Base-by-base conservation (phyloP, 352 stramenopile genomes). In the Phytophthora tentaculata region DNA sequence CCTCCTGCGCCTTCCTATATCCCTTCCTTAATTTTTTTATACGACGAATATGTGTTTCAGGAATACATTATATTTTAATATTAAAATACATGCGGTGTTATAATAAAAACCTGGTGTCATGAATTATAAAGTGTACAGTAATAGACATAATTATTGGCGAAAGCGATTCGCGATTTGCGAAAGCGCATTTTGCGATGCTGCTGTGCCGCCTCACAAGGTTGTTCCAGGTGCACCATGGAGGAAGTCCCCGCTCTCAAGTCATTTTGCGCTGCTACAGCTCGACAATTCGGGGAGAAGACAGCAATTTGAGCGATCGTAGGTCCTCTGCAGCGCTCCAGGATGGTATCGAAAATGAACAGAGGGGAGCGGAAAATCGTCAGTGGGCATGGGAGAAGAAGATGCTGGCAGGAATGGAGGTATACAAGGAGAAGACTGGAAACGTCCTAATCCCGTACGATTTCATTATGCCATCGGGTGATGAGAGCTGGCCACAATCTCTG, bases 301-400 rank as follows among this genome's bases (percentile, higher is more conserved):
- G 23, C 48, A 19, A 54, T 37, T 54, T 39, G 23, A 35, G 14
- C 28, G 16, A 16, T 55, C 14, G 26, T 55, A 37, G 26, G 1
- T 41, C 6, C n/a, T 39, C 35, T 39, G 24, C 43, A 14, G 24
- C 43, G 8, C 17, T 5, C 7, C 12, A 13, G n/a, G 8, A n/a
- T 10, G 20, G 5, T 6, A 2, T 43, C 35, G n/a, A 43, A 6
- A 26, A 50, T 50, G 16, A n/a, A n/a, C n/a, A n/a, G 14, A 3
- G 6, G n/a, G 14, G 12, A 22, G 1, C 24, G 23, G 5, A 12
- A 39, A 14, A 39, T 2, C 2, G 29, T 16, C 20, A 41, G 16
- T 43, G n/a, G n/a, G 24, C 47, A 35, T 54, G 13, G 22, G 47
- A 54, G 22, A 16, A 54, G 12, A 37, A 54, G n/a, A 20, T 54